Conservation (phyloP, 768 basidiomycete species). For the Cubamyces sp. region DNA sequence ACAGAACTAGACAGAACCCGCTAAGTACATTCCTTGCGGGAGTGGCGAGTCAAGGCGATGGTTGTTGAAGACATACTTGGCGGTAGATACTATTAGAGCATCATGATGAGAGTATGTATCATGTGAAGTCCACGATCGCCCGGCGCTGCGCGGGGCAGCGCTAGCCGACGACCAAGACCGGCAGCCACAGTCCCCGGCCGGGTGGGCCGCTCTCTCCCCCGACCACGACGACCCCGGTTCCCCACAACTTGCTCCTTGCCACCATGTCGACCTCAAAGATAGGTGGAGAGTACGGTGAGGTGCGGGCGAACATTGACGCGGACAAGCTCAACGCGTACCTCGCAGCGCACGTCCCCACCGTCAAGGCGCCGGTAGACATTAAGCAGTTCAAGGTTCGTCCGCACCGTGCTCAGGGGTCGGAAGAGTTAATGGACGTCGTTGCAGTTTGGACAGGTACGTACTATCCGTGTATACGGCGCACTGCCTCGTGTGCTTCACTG, state of each 20-base stretch:
- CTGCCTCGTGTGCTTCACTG: neutral
- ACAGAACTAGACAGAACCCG: too few relatives aligned
- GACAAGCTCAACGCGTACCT: conserved; percentile 70
- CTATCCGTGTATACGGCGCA: neutral
- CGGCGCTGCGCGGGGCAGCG: too few relatives aligned
- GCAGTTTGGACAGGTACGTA: conserved; percentile 84
- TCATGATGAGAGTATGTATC: too few relatives aligned
- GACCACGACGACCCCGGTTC: neutral
- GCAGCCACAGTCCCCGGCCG: conserved; percentile 1
- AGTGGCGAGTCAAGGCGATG: too few relatives aligned
- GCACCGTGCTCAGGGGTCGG: neutral
- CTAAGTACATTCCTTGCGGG: too few relatives aligned
- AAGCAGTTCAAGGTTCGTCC: conserved; percentile 87
- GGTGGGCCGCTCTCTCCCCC: neutral
- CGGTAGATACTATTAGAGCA: too few relatives aligned
- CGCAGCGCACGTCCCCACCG: conserved; percentile 50
- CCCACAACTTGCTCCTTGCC: neutral
- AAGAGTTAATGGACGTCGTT: neutral
- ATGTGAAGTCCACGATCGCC: too few relatives aligned
- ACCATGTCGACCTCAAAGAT: conserved; percentile 44
- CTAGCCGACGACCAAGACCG: neutral
- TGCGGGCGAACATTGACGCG: conserved; percentile 72
- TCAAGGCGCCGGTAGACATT: conserved; percentile 69
- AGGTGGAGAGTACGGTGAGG: conserved; percentile 76
- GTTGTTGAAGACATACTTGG: too few relatives aligned